Conservation (phyloP, 2,329 filamentous ascomycete species). For the Paraphaeosphaeria sporulosa region DNA sequence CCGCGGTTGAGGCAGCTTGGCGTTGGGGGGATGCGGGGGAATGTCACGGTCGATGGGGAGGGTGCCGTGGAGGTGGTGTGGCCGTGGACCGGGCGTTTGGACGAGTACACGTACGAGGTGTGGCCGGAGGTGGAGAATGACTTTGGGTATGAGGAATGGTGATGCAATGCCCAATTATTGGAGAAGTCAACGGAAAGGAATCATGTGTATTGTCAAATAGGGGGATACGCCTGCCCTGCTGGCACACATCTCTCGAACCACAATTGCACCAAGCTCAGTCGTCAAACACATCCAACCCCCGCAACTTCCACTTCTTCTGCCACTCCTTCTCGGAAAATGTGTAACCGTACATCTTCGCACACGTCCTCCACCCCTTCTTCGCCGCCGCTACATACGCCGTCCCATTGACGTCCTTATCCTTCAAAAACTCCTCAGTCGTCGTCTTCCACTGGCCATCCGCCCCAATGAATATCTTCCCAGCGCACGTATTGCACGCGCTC, state of each 20-base stretch:
- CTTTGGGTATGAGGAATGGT: not conserved
- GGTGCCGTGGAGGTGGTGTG: not conserved
- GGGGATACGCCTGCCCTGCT: not conserved
- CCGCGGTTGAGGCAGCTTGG: slow-evolving; percentile 8
- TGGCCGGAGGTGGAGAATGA: not conserved
- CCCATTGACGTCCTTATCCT: slow-evolving; percentile 16
- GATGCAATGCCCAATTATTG: too few relatives aligned
- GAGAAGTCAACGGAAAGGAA: not conserved
- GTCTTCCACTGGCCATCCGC: slow-evolving; percentile 13
- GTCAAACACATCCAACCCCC: slow-evolving; percentile 16
- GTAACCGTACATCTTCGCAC: slow-evolving; percentile 13
- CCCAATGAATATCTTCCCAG: slow-evolving; percentile 17
- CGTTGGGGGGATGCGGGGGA: not conserved
- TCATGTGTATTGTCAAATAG: not conserved
- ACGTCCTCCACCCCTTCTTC: slow-evolving; percentile 19
- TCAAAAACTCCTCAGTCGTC: slow-evolving; percentile 14
- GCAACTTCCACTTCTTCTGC: slow-evolving; percentile 9
- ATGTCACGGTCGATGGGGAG: not conserved
- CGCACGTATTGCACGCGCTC: slow-evolving; percentile 21
- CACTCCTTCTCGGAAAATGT: not conserved
- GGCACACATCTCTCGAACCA: too few relatives aligned
- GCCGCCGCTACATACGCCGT: slow-evolving; percentile 19
- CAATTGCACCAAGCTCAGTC: too few relatives aligned
- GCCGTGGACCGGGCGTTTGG: not conserved
- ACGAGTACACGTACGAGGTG: not conserved